Base-by-base conservation (phyloP, 176 grass and related monocot genomes). In the Carex cristatella region DNA sequence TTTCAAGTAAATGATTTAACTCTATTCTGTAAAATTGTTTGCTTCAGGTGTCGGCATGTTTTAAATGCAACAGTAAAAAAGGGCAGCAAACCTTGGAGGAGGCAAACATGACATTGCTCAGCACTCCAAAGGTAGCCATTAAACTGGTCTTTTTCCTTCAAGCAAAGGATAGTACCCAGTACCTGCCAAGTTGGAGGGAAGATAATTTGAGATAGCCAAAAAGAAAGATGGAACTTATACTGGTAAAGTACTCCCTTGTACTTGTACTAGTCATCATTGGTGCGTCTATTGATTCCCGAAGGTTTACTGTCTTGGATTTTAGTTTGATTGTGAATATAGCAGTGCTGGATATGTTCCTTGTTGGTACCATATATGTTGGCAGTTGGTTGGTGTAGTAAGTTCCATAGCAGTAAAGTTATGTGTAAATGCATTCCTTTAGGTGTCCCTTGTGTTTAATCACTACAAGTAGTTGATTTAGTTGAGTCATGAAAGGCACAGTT, bases 31-130 rank as follows among this genome's bases (percentile, higher is more conserved):
- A 73, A 48, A 61, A 56, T 79, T 18, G 23, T 33, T 77, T 67
- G 86, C n/a, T 57, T 28, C 72, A 98, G 96, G 96, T 98, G n/a
- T 86, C 93, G 48, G 96, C 96, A 37, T 98, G 96, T 80, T 81
- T 84, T 35, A 90, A 87, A 90, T 98, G 96, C 72, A 98, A 98
- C 88, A 95, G 90, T 53, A 95, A 85, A 87, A 98, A 98, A 73
- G 94, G 94, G 13, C 83, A 89, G 85, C 95, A 98, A 78, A 95
- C 91, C 44, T 38, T 90, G 11, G 85, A 91, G 84, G 91, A 98
- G 72, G 88, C 89, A 86, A 95, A 90, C 53, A 95, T 98, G 90
- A 93, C 84, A 75, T 69, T 98, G 76, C 87, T 80, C 61, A 95
- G 92, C 84, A 59, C 49, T 19, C 96, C 96, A 66, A 95, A 93